Base-by-base conservation (phyloP, 306 rosid genomes). In the Argentina anserina region DNA sequence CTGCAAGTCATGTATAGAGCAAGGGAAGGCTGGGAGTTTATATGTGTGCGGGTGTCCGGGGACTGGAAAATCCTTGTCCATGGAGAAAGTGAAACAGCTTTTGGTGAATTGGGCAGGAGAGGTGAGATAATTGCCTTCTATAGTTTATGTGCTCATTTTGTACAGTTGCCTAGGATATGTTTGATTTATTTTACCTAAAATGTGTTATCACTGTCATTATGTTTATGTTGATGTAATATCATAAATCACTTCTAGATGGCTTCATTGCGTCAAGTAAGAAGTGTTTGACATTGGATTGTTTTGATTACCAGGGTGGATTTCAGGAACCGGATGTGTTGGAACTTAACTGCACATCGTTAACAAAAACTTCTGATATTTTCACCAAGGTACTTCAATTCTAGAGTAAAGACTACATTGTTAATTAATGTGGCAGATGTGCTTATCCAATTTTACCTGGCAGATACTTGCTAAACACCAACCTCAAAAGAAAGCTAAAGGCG, bases 11-110 rank as follows among this genome's bases (percentile, higher is more conserved):
- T 79, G 89, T 66, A 40, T 94, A 12, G 90, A 86, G 75, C 88
- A 83, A 37, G 84, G 84, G 69, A 94, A 86, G 78, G 81, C 97
- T n/a, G 93, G 90, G 71, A 88, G 96, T 81, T 71, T 94, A 20
- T 94, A 91, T 45, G 80, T 91, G 0, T 91, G 99, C 28, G 99
- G 99, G 25, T 89, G 96, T 56, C 97, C 99, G 0, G 99, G 99
- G 52, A 91, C 99, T 0, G 97, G 97, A 17, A 94, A 94, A 72
- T 86, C 99, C 0, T 75, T 91, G 52, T 88, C 96, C 31, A 88
- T 88, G 86, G 96, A 84, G 45, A 94, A 84, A 76, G 88, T 94
- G 74, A 89, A 88, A 70, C 78, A 56, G 40, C 55, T 18, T 65
- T 76, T 94, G 65, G 79, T 78, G 52, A 78, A 82, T 52, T 94